Conservation (phyloP, 1,139 yeast genomes). For the Arxiozyma slooffiae region DNA sequence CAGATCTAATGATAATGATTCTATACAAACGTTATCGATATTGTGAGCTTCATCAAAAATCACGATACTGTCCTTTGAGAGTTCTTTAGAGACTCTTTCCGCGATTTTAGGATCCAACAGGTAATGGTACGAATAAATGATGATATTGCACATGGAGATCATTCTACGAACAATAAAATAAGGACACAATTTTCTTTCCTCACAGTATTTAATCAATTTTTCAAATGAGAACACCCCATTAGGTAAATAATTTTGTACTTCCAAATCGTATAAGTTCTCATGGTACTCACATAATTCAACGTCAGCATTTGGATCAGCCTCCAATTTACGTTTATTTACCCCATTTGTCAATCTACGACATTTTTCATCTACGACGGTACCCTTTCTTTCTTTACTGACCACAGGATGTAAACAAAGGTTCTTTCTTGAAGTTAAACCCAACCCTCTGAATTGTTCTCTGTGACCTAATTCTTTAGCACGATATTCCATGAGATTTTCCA, state of each 20-base stretch:
- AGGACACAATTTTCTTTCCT: slow-evolving; percentile 76
- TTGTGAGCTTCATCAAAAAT: slow-evolving; percentile 98
- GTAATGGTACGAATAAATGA: slow-evolving; percentile 93
- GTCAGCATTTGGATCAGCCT: slow-evolving; percentile 47
- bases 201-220: slow-evolving; percentile 65
- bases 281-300: slow-evolving; percentile 73
- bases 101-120: slow-evolving; percentile 94
- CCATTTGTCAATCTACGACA: slow-evolving; percentile 94
- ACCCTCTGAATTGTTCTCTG: slow-evolving; percentile 80
- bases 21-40: slow-evolving; percentile 96
- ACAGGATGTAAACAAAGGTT: slow-evolving; percentile 86
- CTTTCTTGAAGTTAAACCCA: slow-evolving; percentile 90
- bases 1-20: slow-evolving; percentile 78
- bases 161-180: slow-evolving; percentile 95
- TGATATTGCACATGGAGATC: slow-evolving; percentile 90
- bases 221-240: slow-evolving; percentile 93
- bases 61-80: slow-evolving; percentile 85
- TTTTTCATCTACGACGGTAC: slow-evolving; percentile 90
- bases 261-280: slow-evolving; percentile 75
- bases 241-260: slow-evolving; percentile 82
- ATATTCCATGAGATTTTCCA: slow-evolving; percentile 78
- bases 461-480: slow-evolving; percentile 74
- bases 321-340: slow-evolving; percentile 59
- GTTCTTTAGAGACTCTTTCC: slow-evolving; percentile 83
- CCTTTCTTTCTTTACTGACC: slow-evolving; percentile 80